Base-by-base conservation (phyloP, 2,329 filamentous ascomycete genomes). In the Sporothrix luriei region DNA sequence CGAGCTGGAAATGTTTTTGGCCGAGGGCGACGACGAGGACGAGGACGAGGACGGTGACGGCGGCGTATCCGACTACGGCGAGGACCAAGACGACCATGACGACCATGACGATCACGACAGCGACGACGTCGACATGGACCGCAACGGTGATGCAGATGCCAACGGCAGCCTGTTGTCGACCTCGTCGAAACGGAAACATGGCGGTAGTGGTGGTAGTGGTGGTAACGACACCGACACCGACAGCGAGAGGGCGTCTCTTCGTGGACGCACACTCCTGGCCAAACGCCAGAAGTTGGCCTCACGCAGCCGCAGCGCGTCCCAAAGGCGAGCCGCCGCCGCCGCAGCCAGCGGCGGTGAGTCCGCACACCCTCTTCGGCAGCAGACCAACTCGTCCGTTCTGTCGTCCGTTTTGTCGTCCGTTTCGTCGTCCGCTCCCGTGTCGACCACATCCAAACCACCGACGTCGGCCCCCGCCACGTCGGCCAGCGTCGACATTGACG, bases 1-100 rank as follows among this genome's bases (percentile, higher is more conserved):
- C 70, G 93, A 96, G 75, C 81, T 96, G 11, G 87, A 86, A 16
- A 91, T 92, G 59, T 94, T 95, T 74, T 80, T 95, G 73, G 85
- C 85, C 11, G 80, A 82, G 6, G 85, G 84, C 33, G 83, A 80
- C 2, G 85, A 84, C 0, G 83, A 82, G 55, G 84, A 83, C 14
- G 82, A 81, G 1, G 82, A 79, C 0, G 77, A 77, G 0, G 76
- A 75, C 2, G 75, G 75, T 1, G 79, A 79, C 16, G 76, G 74
- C 6, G 78, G 80, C 26, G 76, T 77, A 1, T 78, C 52, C 3
- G 82, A 81, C 54, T 82, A 82, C 16, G 82, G 80, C 3, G 81
- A 79, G 0, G n/a, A 40, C n/a, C 40, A 16, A 2, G 82, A 81
- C 3, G 82, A 81, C 54, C 82, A 82, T 16, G 82, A 80, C 4